A percentile compares a stretch with the other conserved stretches of the same genome.
Evolutionary conservation across 192 early-diverging fungal species (phyloP).

Genomic region (Gonapodya sp.): DNA sequence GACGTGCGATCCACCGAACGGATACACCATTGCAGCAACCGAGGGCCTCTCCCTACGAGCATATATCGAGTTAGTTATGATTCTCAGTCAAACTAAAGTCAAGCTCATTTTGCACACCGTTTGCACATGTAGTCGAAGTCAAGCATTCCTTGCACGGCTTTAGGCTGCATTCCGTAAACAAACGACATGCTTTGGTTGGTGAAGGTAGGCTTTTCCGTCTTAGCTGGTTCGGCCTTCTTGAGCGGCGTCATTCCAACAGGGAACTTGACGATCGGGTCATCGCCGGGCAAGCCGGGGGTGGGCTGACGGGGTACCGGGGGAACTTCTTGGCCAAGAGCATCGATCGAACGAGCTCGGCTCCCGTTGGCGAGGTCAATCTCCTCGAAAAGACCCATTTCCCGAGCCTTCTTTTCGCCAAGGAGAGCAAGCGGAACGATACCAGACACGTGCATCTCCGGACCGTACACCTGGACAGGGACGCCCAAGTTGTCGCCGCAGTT

Average conservation of each 20-base stretch:
- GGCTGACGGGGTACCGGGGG: slow-evolving; percentile 31
- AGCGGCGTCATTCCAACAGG: slow-evolving; percentile 12
- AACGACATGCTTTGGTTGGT: slow-evolving; percentile 76
- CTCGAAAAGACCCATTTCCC: slow-evolving; percentile 7
- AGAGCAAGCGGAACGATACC: slow-evolving; percentile 95
- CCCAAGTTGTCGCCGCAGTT: slow-evolving; percentile 85
- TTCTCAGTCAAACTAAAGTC: too few species aligned
- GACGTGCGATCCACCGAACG: slow-evolving; percentile 96
- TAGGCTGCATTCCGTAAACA: slow-evolving; percentile 98
- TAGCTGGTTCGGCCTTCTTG: not conserved
- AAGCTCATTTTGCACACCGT: slow-evolving; percentile 9
- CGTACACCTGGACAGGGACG: slow-evolving; percentile 89
- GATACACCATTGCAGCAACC: slow-evolving; percentile 98
- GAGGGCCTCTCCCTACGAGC: slow-evolving; percentile 61
- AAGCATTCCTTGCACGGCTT: slow-evolving; percentile 97
- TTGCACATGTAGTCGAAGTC: slow-evolving; percentile 99
- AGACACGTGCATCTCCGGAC: slow-evolving; percentile 97
- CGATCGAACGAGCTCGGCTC: slow-evolving; percentile 6
- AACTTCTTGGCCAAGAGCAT: slow-evolving; percentile 14
- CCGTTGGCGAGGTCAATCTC: not conserved
- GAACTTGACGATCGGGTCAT: not conserved
- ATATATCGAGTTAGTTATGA: too few species aligned
- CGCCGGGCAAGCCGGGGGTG: slow-evolving; percentile 19
- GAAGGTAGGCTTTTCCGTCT: slow-evolving; percentile 50
- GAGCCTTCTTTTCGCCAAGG: slow-evolving; percentile 44